These are phyloP conservation scores for Moricandia moricandioides DNA, from an alignment of 345 rosid species.

Conservation along the genomic window DNA sequence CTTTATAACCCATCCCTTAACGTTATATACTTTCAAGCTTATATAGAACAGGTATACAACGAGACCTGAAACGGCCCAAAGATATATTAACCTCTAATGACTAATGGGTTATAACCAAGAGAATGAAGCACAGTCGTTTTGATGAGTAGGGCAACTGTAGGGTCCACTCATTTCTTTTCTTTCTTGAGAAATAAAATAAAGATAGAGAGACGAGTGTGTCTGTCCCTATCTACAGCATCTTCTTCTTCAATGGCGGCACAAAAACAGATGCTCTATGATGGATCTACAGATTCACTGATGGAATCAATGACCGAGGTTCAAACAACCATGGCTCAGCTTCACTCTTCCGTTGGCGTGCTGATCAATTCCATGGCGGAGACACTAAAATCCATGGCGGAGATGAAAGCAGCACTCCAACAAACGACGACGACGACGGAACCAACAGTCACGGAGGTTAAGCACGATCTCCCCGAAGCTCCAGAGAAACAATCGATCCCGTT, in stretches of 20 bases:
- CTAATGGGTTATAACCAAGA: background rate
- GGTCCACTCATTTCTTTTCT: background rate
- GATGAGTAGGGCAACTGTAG: background rate
- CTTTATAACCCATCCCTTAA: background rate
- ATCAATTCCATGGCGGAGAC: conserved; percentile 18
- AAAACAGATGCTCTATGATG: conserved; percentile 6
- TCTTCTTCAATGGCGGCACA: conserved; percentile 19
- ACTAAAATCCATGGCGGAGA: conserved; percentile 24
- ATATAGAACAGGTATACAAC: too few species aligned
- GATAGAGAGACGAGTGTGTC: background rate
- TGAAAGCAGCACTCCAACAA: background rate
- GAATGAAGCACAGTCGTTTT: conserved; percentile 19
- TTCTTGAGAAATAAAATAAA: background rate
- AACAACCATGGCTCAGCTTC: conserved; percentile 8
- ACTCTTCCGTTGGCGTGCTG: conserved; percentile 20
- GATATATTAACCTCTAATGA: too few species aligned
- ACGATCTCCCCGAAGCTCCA: background rate
- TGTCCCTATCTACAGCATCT: background rate
- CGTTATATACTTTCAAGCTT: background rate
- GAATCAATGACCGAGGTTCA: conserved; percentile 4
- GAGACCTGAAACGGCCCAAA: too few species aligned
- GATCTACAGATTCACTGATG: conserved; percentile 2
- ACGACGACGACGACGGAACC: background rate
- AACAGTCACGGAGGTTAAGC: background rate
- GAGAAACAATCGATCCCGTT: too few species aligned